A percentile compares a stretch with the other conserved stretches of the same genome.
These are phyloP conservation scores for Cladosporium phlei DNA, from an alignment of 2,329 filamentous ascomycete genomes.

Conservation along the genomic window DNA sequence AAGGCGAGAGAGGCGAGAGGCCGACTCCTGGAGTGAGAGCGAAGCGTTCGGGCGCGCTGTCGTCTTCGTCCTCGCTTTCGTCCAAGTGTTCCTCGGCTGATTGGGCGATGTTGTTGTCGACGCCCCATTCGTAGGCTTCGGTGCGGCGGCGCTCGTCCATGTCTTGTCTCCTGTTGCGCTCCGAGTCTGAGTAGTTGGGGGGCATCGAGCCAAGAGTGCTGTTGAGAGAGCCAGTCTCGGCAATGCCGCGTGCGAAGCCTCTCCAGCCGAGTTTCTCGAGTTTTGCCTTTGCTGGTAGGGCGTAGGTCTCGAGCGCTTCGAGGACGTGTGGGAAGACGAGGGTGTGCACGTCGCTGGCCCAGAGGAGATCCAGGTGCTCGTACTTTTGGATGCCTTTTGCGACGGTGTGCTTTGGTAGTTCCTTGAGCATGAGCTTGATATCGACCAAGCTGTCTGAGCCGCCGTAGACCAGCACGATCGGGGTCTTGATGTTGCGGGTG, in stretches of 20 bases:
- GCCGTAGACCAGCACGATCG: constrained; percentile 88
- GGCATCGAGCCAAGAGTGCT: constrained; percentile 22
- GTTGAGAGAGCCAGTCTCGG: constrained; percentile 15
- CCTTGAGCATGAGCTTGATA: constrained; percentile 85
- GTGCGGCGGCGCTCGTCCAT: constrained; percentile 17
- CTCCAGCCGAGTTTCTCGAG: constrained; percentile 14
- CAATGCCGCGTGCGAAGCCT: constrained; percentile 17
- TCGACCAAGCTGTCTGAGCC: constrained; percentile 91
- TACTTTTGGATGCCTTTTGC: constrained; percentile 87
- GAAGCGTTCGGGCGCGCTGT: constrained; percentile 16
- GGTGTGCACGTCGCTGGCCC: constrained; percentile 78
- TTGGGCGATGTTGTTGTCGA: constrained; percentile 20
- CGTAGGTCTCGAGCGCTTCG: constrained; percentile 71
- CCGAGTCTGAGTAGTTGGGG: constrained; percentile 28
- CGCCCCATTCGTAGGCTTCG: constrained; percentile 16
- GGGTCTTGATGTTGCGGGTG: constrained; percentile 93
- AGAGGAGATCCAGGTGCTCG: constrained; percentile 94
- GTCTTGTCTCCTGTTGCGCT: constrained; percentile 16
- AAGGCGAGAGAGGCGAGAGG: not conserved
- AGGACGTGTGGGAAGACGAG: constrained; percentile 91
- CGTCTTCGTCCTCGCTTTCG: constrained; percentile 25
- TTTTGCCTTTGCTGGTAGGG: constrained; percentile 26
- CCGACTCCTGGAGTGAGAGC: constrained; percentile 6
- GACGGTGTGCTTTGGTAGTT: constrained; percentile 77
- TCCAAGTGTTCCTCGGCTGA: constrained; percentile 25